Evolutionary conservation across 495 filamentous ascomycete species (phyloP).

Genomic region (Lasiosphaeria hispida): DNA sequence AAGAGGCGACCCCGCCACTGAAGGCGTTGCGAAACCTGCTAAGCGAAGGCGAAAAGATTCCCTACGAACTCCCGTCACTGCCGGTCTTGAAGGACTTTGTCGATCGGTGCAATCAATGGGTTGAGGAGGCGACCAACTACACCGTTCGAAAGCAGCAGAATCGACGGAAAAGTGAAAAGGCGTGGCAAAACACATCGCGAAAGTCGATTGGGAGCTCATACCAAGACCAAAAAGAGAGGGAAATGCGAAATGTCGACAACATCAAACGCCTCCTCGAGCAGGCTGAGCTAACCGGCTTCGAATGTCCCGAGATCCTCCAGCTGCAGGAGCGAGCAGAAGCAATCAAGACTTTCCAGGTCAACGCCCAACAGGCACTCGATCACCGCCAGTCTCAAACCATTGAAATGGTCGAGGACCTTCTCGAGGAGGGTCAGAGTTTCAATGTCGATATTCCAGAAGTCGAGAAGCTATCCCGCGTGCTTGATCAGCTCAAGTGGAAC

Average conservation of each 20-base stretch:
- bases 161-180: conserved; percentile 93
- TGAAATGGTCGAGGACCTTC: conserved; percentile 80
- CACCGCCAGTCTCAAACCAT: conserved; percentile 55
- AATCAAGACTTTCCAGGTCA: conserved; percentile 82
- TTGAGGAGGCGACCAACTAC: conserved; percentile 95
- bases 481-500: conserved; percentile 87
- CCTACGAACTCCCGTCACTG: conserved; percentile 84
- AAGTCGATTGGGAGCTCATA: conserved; percentile 63
- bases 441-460: conserved; percentile 95
- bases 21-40: conserved; percentile 82
- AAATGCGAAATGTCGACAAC: conserved; percentile 86
- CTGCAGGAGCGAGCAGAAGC: conserved; percentile 83
- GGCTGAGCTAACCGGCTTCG: conserved; percentile 88
- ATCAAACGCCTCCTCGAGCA: conserved; percentile 79
- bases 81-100: conserved; percentile 83
- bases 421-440: conserved; percentile 82
- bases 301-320: conserved; percentile 86
- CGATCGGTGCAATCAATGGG: conserved; percentile 94
- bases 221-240: conserved; percentile 81
- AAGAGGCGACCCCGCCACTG: conserved; percentile 77
- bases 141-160: conserved; percentile 98
- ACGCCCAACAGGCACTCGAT: conserved; percentile 66
- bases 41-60: conserved; percentile 94
- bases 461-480: conserved; percentile 72
- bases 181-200: conserved; percentile 68